Conservation (phyloP, 257 asterid genomes). For the Nicotiana sylvestris region DNA sequence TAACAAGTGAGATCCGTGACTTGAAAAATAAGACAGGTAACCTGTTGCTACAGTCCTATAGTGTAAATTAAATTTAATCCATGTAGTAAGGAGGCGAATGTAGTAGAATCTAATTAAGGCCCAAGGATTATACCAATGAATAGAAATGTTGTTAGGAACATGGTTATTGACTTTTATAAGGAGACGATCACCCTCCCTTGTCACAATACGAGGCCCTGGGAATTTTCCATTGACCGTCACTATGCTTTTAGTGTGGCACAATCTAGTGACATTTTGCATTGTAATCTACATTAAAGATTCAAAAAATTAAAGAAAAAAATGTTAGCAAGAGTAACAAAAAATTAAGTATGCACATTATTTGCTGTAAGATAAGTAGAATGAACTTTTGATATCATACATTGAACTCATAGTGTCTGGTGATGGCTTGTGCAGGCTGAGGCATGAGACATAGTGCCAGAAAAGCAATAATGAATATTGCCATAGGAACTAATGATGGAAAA, state of each 20-base stretch:
- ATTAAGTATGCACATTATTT: background rate
- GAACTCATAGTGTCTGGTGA: conserved; percentile 42
- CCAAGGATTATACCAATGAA: conserved; percentile 46
- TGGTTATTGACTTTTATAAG: conserved; percentile 50
- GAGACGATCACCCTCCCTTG: conserved; percentile 60
- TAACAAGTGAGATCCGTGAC: background rate
- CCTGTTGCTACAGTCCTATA: too few relatives aligned
- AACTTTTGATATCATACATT: conserved; percentile 21
- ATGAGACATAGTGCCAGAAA: background rate
- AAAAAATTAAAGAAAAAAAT: background rate
- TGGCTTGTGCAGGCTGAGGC: conserved; percentile 28
- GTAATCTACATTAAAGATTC: conserved; percentile 23
- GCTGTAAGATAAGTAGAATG: too few relatives aligned
- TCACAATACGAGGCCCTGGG: conserved; percentile 60
- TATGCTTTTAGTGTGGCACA: conserved; percentile 57
- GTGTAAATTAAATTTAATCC: background rate
- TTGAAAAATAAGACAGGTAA: too few relatives aligned
- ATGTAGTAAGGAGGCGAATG: background rate
- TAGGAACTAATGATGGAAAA: background rate
- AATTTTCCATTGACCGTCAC: conserved; percentile 62
- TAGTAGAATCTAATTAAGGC: background rate
- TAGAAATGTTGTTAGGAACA: conserved; percentile 45
- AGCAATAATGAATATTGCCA: background rate
- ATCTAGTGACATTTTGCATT: conserved; percentile 51
- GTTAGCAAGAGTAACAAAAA: background rate